A percentile compares a stretch with the other conserved stretches of the same genome.
phyloP scores from a whole-genome alignment of 306 rosid species.

The Rubus idaeus region DNA sequence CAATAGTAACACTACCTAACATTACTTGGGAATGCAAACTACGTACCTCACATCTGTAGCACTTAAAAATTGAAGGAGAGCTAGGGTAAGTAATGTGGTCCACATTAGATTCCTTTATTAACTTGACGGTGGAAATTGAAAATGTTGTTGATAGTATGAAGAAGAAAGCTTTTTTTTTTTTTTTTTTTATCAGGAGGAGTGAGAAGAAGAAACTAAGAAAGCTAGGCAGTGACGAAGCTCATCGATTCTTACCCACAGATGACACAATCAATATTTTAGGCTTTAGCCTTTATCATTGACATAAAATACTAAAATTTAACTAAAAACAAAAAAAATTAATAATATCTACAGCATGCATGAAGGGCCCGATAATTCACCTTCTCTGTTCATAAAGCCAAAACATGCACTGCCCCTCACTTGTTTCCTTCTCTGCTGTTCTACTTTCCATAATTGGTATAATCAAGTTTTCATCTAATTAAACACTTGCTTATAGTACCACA shows the following conservation, averaged over 20 bases:
- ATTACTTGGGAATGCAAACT: not conserved
- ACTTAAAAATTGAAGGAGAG: not conserved
- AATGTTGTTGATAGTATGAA: constrained; percentile 21
- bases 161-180: not conserved
- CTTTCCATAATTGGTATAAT: constrained; percentile 5
- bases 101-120: constrained; percentile 14
- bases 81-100: constrained; percentile 3
- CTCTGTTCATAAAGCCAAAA: constrained; percentile 4
- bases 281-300: constrained; percentile 24
- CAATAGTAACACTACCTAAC: not conserved
- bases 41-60: not conserved
- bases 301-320: not conserved
- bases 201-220: constrained; percentile 12
- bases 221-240: constrained; percentile 17
- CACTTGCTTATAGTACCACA: constrained; percentile 29
- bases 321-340: not conserved
- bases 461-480: constrained; percentile 21
- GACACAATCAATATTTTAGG: constrained; percentile 3
- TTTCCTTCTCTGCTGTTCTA: constrained; percentile 2
- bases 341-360: constrained; percentile 32
- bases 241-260: constrained; percentile 8
- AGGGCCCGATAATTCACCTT: constrained; percentile 30
- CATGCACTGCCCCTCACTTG: constrained; percentile 38
- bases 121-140: constrained; percentile 23
- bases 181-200: not conserved